Evolutionary conservation across 2,329 filamentous ascomycete genomes (phyloP), one percentile per base, ranked within the genome.

Genomic region (Diplodia sapinea): DNA sequence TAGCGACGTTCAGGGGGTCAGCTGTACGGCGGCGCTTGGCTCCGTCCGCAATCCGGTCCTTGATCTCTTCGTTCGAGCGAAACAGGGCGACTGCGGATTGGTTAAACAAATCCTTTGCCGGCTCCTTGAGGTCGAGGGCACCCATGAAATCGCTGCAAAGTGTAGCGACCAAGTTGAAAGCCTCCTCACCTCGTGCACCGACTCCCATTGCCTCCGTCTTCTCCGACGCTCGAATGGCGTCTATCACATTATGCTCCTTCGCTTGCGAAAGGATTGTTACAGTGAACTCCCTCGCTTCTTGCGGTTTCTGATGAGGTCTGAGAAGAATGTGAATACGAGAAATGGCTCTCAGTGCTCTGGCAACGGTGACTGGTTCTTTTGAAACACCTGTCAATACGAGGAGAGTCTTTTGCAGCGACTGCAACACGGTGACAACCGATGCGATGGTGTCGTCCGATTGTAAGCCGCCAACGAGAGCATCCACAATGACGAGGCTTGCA

Each of bases 91-190:
- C 66, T 13, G 61, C 66, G 17, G 65, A 56, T 20, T 66, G 57
- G 15, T 55, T 56, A 31, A 69, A 68, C 26, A 68, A 54, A 20
- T 68, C 36, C n/a, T 68, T 67, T 12, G 61, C 66, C 36, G 57
- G 54, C 31, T 62, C 65, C 50, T 68, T 69, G 15, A 69, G 54
- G 31, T 61, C 66, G 26, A 61, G 54, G 36, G 61, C 26, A 3
- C 36, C 54, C 33, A 68, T 55, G 26, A 69, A 61, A 47, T 69
- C 68, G 33, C 52, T 68, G 56, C 66, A 67, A 17, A 68, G 49
- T 8, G 56, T 66, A 15, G 65, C 61, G 15, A 69, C 56, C 2
- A 69, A 47, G n/a, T 52, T 64, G 56, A 68, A 69, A 3, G 68
- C 68, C 51, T 69, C 68, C 33, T 62, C 47, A 4, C 59, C 61